Evolutionary conservation across 495 filamentous ascomycete species (phyloP).

Genomic region (Trichodelitschia bisporula): DNA sequence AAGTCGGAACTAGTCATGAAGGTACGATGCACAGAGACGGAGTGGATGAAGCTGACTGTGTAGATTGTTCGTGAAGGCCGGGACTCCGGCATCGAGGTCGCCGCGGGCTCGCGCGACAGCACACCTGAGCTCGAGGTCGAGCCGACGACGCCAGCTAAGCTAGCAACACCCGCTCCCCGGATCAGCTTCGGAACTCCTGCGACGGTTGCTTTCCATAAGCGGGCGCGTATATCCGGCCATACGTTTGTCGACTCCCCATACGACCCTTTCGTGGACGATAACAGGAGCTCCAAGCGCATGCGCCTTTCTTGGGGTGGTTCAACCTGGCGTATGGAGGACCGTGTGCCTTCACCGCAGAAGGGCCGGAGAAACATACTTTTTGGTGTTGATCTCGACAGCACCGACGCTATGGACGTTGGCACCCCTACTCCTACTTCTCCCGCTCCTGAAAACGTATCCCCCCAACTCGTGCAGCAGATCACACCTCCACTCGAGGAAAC

Average conservation of each 20-base stretch:
- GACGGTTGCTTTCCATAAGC: slow-evolving; percentile 57
- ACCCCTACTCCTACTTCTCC: no score
- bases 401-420: no score
- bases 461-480: no score
- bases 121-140: not conserved
- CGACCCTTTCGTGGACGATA: slow-evolving; percentile 49
- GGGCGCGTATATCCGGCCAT: slow-evolving; percentile 33
- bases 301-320: slow-evolving; percentile 30
- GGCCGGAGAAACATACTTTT: slow-evolving; percentile 11
- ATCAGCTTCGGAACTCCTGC: slow-evolving; percentile 19
- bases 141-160: not conserved
- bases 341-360: slow-evolving; percentile 38
- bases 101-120: not conserved
- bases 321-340: slow-evolving; percentile 46
- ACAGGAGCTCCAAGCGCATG: slow-evolving; percentile 44
- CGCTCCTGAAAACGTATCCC: not conserved
- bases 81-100: not conserved
- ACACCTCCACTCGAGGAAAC: no score
- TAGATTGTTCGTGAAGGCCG: not conserved
- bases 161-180: not conserved
- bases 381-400: not conserved
- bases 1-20: slow-evolving; percentile 29
- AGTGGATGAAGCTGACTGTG: slow-evolving; percentile 1
- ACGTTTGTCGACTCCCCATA: slow-evolving; percentile 30
- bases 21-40: slow-evolving; percentile 18